Evolutionary conservation across 2,329 filamentous ascomycete genomes (phyloP), one percentile per base, ranked within the genome.

Genomic region (Chrysoporthe deuterocubensis): DNA sequence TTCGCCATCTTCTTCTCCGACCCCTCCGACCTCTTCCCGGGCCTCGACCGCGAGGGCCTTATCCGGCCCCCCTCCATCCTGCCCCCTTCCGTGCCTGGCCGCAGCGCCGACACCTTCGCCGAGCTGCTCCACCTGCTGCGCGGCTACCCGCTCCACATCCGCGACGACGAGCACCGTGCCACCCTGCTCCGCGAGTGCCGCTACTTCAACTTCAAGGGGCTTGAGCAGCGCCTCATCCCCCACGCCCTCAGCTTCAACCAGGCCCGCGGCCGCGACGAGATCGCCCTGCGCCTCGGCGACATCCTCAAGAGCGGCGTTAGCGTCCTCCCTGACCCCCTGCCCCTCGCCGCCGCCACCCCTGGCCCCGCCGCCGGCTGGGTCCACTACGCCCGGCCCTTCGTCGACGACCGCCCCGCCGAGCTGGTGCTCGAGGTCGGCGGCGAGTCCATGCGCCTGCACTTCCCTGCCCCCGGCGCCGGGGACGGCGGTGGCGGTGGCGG

Each of bases 191-290:
- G 92, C 52, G 95, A 98, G 78, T 96, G 93, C 70, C 89, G 92
- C 64, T 98, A 97, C 78, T 97, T 95, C 78, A 93, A 97, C 77
- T 90, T 98, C 73, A 95, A 94, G 75, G 94, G 93, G 0, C 81
- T 97, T 0, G 95, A 98, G 80, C 95, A 98, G 79, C 90, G 89
- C 71, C 83, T 98, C 13, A 91, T 97, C 56, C 88, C 92, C 0
- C 92, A 94, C 77, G 78, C 87, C 40, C 91, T 95, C 69, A 88
- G 85, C 63, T 94, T 89, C 78, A 97, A 97, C 74, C 85, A 92
- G 46, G 80, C 85, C 18, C 85, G 91, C 2, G 82, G 85, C 18
- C 86, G 86, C 61, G 84, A 87, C 3, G 94, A 98, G 79, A 97
- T 98, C 21, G 80, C 89, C 4, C 83, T 98, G 43, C 86, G 92